Evolutionary conservation across 2,329 filamentous ascomycete genomes (phyloP).

Genomic region (Tolypocladium capitatum): DNA sequence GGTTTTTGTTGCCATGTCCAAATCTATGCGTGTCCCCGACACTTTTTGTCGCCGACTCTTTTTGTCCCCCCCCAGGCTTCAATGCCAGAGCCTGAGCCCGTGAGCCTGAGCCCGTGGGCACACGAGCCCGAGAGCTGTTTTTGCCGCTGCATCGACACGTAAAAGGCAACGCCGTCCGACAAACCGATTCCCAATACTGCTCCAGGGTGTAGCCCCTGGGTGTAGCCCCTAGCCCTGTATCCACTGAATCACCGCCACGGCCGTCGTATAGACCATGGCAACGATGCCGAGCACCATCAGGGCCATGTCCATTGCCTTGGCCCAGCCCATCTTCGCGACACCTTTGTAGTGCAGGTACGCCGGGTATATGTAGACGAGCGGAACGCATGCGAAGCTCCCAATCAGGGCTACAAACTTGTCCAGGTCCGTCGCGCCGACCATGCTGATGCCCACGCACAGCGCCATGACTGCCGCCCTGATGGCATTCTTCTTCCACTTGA

Average conservation of each 20-base stretch:
- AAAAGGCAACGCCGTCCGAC: background rate
- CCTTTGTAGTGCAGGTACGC: conserved; percentile 57
- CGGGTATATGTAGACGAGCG: conserved; percentile 66
- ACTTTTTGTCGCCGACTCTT: background rate
- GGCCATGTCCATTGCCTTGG: conserved; percentile 44
- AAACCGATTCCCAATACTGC: background rate
- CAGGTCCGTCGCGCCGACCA: conserved; percentile 52
- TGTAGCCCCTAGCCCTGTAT: conserved; percentile 7
- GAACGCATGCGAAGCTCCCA: conserved; percentile 60
- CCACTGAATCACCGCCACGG: conserved; percentile 38
- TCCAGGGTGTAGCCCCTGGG: too few species aligned
- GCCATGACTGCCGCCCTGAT: conserved; percentile 45
- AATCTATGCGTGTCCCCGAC: background rate
- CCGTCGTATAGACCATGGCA: conserved; percentile 60
- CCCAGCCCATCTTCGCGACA: conserved; percentile 41
- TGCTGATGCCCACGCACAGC: conserved; percentile 46
- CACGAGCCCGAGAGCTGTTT: background rate
- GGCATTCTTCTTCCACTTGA: conserved; percentile 67
- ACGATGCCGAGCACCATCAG: conserved; percentile 50
- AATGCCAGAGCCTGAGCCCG: too few species aligned
- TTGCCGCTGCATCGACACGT: background rate
- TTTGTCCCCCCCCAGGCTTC: background rate
- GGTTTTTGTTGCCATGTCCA: too few species aligned
- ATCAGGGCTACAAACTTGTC: conserved; percentile 66
- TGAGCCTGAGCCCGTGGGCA: background rate